Percentiles rank a stretch among this genome's conserved stretches.
phyloP scores from a whole-genome alignment of 179 eudicot species.

The Vitellaria paradoxa region DNA sequence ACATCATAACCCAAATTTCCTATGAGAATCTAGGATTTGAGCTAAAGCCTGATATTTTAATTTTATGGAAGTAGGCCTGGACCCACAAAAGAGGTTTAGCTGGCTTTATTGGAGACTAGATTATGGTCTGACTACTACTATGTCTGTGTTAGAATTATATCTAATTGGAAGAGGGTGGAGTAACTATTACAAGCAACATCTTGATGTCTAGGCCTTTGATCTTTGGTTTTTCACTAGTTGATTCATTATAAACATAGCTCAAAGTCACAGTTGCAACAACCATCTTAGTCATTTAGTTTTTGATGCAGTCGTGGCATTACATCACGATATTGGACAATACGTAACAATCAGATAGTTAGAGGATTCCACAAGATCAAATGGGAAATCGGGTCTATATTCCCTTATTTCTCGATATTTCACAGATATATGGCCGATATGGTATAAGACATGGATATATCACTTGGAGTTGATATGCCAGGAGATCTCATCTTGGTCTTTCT shows the following conservation, averaged over 20 bases:
- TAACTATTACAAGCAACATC: background rate
- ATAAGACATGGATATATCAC: no score
- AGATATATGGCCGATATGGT: no score
- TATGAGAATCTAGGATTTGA: constrained; percentile 1
- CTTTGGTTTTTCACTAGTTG: background rate
- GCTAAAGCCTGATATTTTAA: constrained; percentile 14
- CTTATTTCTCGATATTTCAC: no score
- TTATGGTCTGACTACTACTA: constrained; percentile 7
- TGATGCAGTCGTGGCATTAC: no score
- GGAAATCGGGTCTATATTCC: no score
- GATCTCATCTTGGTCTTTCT: no score
- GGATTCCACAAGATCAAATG: no score
- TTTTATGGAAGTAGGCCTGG: constrained; percentile 10
- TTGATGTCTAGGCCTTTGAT: background rate
- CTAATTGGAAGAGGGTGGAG: background rate
- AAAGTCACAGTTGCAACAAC: no score
- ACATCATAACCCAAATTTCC: background rate
- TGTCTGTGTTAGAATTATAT: background rate
- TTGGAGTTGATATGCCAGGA: no score
- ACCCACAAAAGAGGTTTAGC: constrained; percentile 12
- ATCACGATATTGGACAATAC: no score
- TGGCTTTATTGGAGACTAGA: constrained; percentile 15
- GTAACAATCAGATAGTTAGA: no score
- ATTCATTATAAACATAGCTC: background rate
- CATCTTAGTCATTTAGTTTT: no score